Percentiles rank a stretch among this genome's conserved stretches.
These are phyloP conservation scores for Debaryomyces prosopidis DNA, from an alignment of 805 yeast genomes.

Conservation along the genomic window DNA sequence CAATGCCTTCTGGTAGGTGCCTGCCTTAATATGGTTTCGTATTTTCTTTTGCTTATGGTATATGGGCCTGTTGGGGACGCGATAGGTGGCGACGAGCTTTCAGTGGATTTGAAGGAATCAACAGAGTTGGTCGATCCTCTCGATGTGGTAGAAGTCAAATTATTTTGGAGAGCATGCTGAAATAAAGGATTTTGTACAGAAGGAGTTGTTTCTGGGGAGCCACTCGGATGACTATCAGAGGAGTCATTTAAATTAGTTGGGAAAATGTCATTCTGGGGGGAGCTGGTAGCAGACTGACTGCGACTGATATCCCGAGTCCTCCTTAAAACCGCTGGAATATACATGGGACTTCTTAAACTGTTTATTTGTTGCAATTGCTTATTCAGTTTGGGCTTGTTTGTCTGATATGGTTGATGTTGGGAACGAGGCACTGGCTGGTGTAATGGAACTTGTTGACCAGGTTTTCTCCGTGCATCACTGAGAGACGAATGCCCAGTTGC, in stretches of 20 bases:
- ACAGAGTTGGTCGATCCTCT: slow-evolving; percentile 27
- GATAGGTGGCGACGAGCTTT: slow-evolving; percentile 13
- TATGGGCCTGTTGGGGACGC: slow-evolving; percentile 7
- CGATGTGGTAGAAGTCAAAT: slow-evolving; percentile 1
- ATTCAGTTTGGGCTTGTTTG: slow-evolving; percentile 13
- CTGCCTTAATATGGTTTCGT: slow-evolving; percentile 29
- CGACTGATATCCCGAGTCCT: slow-evolving; percentile 30
- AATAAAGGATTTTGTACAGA: too few relatives aligned
- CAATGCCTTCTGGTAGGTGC: slow-evolving; percentile 66
- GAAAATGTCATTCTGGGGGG: not conserved
- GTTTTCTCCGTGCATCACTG: slow-evolving; percentile 18
- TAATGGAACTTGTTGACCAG: slow-evolving; percentile 7
- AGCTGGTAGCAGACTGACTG: not conserved
- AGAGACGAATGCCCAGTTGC: slow-evolving; percentile 9
- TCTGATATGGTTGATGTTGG: not conserved
- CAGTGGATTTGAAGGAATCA: slow-evolving; percentile 31
- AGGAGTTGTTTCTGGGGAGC: too few relatives aligned
- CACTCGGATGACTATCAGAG: too few relatives aligned
- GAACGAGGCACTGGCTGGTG: slow-evolving; percentile 2
- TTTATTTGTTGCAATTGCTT: slow-evolving; percentile 65
- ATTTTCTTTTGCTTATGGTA: slow-evolving; percentile 16
- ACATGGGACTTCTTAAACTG: slow-evolving; percentile 82
- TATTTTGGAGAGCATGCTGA: not conserved
- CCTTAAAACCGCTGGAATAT: slow-evolving; percentile 82
- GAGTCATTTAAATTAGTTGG: not conserved